Conservation (phyloP, 768 basidiomycete species). For the Symmetrospora coprosmae region DNA sequence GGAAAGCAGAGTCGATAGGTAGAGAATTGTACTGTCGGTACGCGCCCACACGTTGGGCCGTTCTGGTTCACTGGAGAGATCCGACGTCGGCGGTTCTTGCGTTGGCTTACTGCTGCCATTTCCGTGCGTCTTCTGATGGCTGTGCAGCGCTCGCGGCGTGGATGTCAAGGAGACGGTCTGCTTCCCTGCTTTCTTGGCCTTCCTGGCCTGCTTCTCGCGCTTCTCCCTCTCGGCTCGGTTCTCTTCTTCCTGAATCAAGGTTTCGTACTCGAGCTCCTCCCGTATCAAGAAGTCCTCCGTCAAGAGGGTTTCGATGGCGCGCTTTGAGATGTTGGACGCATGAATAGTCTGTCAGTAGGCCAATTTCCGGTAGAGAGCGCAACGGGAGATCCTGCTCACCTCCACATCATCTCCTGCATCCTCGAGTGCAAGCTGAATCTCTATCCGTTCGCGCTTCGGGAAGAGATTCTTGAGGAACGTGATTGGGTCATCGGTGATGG, state of each 20-base stretch:
- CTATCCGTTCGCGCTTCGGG: constrained; percentile 4
- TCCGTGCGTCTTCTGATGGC: neutral
- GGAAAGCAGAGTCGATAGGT: constrained; percentile 6
- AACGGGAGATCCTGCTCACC: neutral
- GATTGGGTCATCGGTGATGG: constrained; percentile 7
- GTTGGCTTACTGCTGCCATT: no score
- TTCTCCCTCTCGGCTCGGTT: neutral
- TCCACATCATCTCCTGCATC: constrained; percentile 9
- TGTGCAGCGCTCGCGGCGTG: neutral
- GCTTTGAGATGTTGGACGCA: no score
- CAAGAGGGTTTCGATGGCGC: constrained; percentile 5
- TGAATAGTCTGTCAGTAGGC: no score
- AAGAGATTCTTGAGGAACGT: constrained; percentile 19
- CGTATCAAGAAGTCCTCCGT: constrained; percentile 14
- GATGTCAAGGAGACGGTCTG: constrained; percentile 14
- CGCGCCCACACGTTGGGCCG: constrained; percentile 2
- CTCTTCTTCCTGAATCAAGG: neutral
- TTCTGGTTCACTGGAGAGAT: neutral
- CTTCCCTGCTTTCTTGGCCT: constrained; percentile 3
- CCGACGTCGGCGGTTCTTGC: no score
- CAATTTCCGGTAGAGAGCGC: no score
- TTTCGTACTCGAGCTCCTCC: constrained; percentile 3
- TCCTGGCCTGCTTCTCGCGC: neutral
- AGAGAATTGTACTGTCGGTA: constrained; percentile 7
- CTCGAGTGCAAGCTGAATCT: constrained; percentile 2